Evolutionary conservation across 148 eudicot species (phyloP).

Genomic region (Vaccinium macrocarpon): DNA sequence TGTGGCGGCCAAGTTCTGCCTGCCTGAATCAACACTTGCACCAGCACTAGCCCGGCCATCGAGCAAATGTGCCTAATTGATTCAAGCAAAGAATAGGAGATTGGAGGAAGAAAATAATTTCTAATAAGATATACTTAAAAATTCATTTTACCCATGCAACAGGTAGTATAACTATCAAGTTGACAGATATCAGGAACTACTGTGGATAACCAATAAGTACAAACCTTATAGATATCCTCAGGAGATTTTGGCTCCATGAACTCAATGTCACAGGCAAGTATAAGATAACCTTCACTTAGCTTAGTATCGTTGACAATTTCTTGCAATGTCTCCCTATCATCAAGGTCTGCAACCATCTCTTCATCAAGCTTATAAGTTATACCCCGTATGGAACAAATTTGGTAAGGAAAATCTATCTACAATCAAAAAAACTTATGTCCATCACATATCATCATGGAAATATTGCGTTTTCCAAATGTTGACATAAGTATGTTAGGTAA

Average conservation of each 20-base stretch:
- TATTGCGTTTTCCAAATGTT: no score
- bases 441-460: no score
- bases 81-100: slow-evolving; percentile 6
- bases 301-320: slow-evolving; percentile 72
- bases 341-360: slow-evolving; percentile 57
- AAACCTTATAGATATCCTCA: slow-evolving; percentile 93
- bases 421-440: no score
- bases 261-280: slow-evolving; percentile 97
- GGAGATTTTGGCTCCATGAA: slow-evolving; percentile 98
- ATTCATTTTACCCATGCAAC: background rate
- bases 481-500: no score
- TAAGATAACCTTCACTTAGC: slow-evolving; percentile 87
- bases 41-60: slow-evolving; percentile 96
- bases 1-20: slow-evolving; percentile 97
- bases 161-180: background rate
- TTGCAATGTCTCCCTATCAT: slow-evolving; percentile 72
- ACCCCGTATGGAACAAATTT: slow-evolving; percentile 42
- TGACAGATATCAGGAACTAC: background rate
- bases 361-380: slow-evolving; percentile 82
- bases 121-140: background rate
- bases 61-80: slow-evolving; percentile 78
- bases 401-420: no score
- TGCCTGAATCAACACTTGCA: slow-evolving; percentile 88
- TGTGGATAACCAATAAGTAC: background rate
- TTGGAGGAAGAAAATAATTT: background rate